Evolutionary conservation across 164 flowering plant genomes (phyloP).

Genomic region (Nelumbo lutea): DNA sequence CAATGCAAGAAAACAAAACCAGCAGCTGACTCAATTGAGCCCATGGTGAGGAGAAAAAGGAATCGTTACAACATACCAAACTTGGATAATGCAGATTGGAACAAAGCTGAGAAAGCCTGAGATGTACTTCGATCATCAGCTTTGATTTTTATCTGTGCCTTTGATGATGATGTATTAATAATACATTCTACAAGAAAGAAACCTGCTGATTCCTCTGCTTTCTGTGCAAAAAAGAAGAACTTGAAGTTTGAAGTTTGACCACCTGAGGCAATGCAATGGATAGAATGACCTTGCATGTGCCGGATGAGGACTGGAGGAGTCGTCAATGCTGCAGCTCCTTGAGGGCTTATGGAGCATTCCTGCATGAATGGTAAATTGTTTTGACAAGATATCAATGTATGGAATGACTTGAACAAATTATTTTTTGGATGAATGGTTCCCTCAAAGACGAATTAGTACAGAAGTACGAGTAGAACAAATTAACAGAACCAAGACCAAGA

Average conservation of each 20-base stretch:
- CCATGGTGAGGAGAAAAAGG: background rate
- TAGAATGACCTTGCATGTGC: slow-evolving; percentile 83
- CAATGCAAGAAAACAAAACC: background rate
- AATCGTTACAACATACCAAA: slow-evolving; percentile 39
- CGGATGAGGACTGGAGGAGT: slow-evolving; percentile 69
- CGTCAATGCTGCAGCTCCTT: slow-evolving; percentile 65
- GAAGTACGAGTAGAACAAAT: too few relatives aligned
- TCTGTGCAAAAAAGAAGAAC: slow-evolving; percentile 96
- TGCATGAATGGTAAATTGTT: slow-evolving; percentile 24
- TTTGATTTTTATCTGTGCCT: slow-evolving; percentile 80
- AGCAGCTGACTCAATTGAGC: background rate
- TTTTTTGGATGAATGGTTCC: too few relatives aligned
- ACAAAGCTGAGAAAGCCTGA: slow-evolving; percentile 59
- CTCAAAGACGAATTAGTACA: too few relatives aligned
- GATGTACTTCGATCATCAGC: slow-evolving; percentile 78
- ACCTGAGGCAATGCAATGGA: slow-evolving; percentile 95
- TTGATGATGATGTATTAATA: slow-evolving; percentile 76
- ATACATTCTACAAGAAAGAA: slow-evolving; percentile 81
- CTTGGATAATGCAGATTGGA: slow-evolving; percentile 67
- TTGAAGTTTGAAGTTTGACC: slow-evolving; percentile 94
- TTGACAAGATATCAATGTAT: background rate
- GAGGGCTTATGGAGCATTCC: slow-evolving; percentile 71
- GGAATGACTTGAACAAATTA: background rate
- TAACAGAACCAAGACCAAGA: too few relatives aligned
- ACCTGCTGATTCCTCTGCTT: slow-evolving; percentile 57